These are phyloP conservation scores for Colletotrichum caudatum DNA, from an alignment of 2,329 filamentous ascomycete species.

Conservation along the genomic window DNA sequence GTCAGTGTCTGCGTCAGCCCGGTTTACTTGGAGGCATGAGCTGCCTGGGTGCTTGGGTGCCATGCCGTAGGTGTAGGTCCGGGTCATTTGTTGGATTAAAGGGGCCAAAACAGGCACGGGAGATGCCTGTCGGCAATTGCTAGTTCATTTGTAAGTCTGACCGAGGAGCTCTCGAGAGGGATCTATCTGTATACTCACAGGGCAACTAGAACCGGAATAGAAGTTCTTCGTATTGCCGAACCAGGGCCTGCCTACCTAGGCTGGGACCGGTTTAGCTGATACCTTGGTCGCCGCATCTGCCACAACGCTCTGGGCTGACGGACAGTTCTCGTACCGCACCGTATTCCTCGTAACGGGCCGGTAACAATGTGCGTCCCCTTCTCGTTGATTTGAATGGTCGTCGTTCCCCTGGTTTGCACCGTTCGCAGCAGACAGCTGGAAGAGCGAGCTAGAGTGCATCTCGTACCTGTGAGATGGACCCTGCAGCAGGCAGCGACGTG, in stretches of 20 bases:
- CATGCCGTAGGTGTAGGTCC: constrained; percentile 11
- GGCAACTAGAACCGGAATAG: constrained; percentile 8
- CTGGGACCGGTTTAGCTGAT: neutral
- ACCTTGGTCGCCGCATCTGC: constrained; percentile 10
- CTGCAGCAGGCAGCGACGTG: constrained; percentile 39
- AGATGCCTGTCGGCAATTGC: constrained; percentile 35
- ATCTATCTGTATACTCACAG: neutral
- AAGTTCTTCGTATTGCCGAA: constrained; percentile 23
- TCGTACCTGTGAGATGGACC: constrained; percentile 31
- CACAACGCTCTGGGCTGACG: constrained; percentile 16
- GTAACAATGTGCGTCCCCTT: constrained; percentile 17
- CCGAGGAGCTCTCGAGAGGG: neutral
- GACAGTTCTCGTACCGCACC: constrained; percentile 9
- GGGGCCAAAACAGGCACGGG: constrained; percentile 8
- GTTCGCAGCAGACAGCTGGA: constrained; percentile 1
- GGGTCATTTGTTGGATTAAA: constrained; percentile 28
- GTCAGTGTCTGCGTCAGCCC: constrained; percentile 3
- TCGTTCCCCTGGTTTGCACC: neutral
- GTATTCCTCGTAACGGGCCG: constrained; percentile 19
- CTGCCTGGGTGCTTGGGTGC: constrained; percentile 10
- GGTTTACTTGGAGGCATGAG: constrained; percentile 15
- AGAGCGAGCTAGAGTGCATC: constrained; percentile 2
- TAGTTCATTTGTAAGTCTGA: constrained; percentile 22
- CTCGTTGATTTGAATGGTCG: neutral
- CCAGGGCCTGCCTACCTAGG: too few species aligned